phyloP scores from a whole-genome alignment of 2,329 filamentous ascomycete species.

The Penicillium polonicum region DNA sequence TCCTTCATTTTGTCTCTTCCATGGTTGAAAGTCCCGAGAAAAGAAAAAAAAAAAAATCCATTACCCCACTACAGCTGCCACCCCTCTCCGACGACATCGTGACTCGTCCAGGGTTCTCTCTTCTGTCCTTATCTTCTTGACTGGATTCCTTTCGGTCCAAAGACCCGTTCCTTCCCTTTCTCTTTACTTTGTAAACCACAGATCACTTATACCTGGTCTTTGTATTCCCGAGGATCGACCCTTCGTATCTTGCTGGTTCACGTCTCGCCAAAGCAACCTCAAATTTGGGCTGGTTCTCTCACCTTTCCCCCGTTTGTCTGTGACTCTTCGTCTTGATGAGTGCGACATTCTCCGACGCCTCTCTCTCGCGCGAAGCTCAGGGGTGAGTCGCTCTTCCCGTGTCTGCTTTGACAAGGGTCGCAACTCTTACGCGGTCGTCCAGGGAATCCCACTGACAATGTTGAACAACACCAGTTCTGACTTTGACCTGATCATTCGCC shows the following conservation, averaged over 20 bases:
- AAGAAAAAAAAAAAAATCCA: conserved; percentile 6
- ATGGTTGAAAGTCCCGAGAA: conserved; percentile 15
- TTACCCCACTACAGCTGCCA: conserved; percentile 23
- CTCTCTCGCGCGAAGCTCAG: conserved; percentile 44
- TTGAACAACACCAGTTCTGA: conserved; percentile 50
- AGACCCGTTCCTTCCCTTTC: conserved; percentile 24
- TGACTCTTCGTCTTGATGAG: conserved; percentile 42
- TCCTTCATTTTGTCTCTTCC: conserved; percentile 8
- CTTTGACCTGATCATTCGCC: conserved; percentile 60
- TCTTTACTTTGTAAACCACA: conserved; percentile 24
- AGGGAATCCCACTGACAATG: conserved; percentile 42
- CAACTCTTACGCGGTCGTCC: conserved; percentile 32
- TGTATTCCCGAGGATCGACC: conserved; percentile 17
- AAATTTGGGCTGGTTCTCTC: conserved; percentile 8
- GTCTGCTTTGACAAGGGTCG: conserved; percentile 18
- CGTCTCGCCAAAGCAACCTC: conserved; percentile 7
- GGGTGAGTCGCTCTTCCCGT: conserved; percentile 34
- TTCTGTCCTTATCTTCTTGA: conserved; percentile 10
- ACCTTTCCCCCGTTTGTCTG: conserved; percentile 20
- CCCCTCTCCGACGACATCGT: conserved; percentile 22
- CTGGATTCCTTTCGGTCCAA: conserved; percentile 21
- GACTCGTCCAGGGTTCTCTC: conserved; percentile 19
- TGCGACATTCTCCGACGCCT: conserved; percentile 43
- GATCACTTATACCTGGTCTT: conserved; percentile 17
- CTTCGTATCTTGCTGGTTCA: conserved; percentile 26